Base-by-base conservation (phyloP, 208 protist species). In the Acanthamoeba castellanii region DNA sequence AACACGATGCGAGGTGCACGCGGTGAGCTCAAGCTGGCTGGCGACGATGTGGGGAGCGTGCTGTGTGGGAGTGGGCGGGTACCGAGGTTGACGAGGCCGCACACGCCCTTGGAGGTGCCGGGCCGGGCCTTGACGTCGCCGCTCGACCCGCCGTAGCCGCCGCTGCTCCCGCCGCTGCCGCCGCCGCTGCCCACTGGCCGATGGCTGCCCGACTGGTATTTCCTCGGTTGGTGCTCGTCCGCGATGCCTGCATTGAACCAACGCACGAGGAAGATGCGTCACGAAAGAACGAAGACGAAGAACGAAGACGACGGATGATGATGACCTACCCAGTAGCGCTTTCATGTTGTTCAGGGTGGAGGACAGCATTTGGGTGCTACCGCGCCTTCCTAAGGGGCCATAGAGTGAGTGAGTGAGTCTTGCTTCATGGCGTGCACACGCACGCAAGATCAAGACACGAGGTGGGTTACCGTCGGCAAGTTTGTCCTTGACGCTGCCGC, bases 71-170 rank as follows among this genome's bases (percentile, higher is more conserved):
- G 55, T 18, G 22, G 55, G 55, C 55, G 0, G 55, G 55, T 87
- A 32, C 95, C 66, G 16, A 68, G 82, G 59, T 95, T 95, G 45
- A 37, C 42, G n/a, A 96, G 72, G 55, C 93, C 59, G 32, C 66
- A 47, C 14, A 84, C 37, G 50, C 89, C 88, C 61, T 59, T 57
- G 30, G 68, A 42, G 68, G 68, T 76, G 32, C 68, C 68, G 30
- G 68, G 68, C 27, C 32, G 27, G 57, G 25, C 64, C 34, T 87
- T 59, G 32, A 57, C 34, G 9, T 47, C 45, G 27, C 78, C 45
- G 47, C 78, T 87, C 22, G 34, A 42, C n/a, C 14, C 14, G 32
- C 37, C 18, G 78, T 87, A 57, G 34, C 32, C 45, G 78, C 47
- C 47, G 78, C 47, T 45, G 76, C 13, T 47, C 45, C 42, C 76